Evolutionary conservation across 306 rosid species (phyloP).

Genomic region (Cicer arietinum): DNA sequence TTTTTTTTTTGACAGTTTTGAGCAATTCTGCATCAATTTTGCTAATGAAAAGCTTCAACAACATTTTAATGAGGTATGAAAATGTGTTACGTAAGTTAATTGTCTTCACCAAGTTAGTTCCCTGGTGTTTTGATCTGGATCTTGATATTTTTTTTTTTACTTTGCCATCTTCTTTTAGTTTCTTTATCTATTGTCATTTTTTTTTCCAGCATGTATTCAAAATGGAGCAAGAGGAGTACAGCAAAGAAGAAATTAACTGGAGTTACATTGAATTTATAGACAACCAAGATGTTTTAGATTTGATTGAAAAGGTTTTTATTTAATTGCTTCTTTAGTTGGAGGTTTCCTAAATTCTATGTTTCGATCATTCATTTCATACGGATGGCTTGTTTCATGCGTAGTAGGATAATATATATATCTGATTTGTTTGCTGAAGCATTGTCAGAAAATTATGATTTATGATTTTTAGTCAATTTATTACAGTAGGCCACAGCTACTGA

Average conservation of each 20-base stretch:
- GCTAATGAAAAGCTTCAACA: constrained; percentile 99
- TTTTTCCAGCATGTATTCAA: constrained; percentile 92
- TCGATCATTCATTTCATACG: neutral
- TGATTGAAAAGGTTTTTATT: constrained; percentile 84
- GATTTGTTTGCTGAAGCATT: constrained; percentile 33
- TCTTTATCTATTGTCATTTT: constrained; percentile 6
- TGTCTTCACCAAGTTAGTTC: constrained; percentile 30
- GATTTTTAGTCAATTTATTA: constrained; percentile 6
- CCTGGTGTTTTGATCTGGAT: constrained; percentile 28
- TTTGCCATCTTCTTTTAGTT: constrained; percentile 22
- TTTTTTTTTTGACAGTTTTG: constrained; percentile 70
- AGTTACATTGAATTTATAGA: constrained; percentile 97
- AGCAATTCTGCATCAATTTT: constrained; percentile 98
- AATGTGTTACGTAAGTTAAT: constrained; percentile 5
- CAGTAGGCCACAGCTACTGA: constrained; percentile 20
- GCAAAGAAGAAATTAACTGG: constrained; percentile 95
- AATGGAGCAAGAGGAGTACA: constrained; percentile 99
- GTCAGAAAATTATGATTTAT: neutral
- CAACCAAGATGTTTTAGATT: constrained; percentile 96
- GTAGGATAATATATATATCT: constrained; percentile 14
- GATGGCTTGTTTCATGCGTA: constrained; percentile 38
- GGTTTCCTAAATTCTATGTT: constrained; percentile 2
- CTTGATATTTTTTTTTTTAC: constrained; percentile 2
- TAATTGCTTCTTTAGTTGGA: constrained; percentile 29
- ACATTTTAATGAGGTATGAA: constrained; percentile 89